Base-by-base conservation (phyloP, 2,329 filamentous ascomycete species). In the Phymatotrichopsis omnivora region DNA sequence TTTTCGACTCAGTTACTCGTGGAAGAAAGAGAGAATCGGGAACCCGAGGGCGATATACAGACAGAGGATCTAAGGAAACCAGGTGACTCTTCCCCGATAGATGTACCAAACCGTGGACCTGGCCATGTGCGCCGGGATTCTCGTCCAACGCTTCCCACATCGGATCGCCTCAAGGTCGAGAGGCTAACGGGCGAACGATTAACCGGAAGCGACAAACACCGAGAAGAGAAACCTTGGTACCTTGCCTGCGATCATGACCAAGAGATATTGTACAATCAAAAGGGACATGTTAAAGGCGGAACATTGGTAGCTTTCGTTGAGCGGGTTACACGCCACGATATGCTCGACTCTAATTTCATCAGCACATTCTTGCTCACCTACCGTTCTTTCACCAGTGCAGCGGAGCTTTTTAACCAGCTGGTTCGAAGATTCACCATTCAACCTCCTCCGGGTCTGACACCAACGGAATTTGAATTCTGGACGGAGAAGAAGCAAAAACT, bases 341-440 rank as follows among this genome's bases (percentile, higher is more conserved):
- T 93, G 60, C 74, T 94, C 11, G 91, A 96, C 61, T 85, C 87
- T 3, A 89, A 75, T 52, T 96, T 96, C 67, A 96, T 96, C 68
- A 93, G 89, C 59, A 98, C 91, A 1, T 98, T 98, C 71, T 76
- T 98, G 12, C 75, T 98, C 28, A 98, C 91, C 1, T 98, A 98
- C 63, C 76, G 84, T 52, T 98, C 91, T 0, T 98, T 98, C 60
- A 96, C 91, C 0, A 78, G 80, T 2, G 91, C 89, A 0, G 72
- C 81, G 5, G 91, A 96, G 63, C 71, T 98, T 0, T 96, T 96
- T 60, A 86, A 95, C 63, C 74, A 94, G 61, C 70, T 98, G 6
- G 86, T 95, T 7, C 83, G 86, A 62, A 75, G 91, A 42, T 98
- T 95, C 67, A 84, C 80, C 53, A 84, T 94, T 39, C 89, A 96